A percentile compares a stretch with the other conserved stretches of the same genome.
phyloP scores from a whole-genome alignment of 352 stramenopile species.

The Phytophthora cajani region DNA sequence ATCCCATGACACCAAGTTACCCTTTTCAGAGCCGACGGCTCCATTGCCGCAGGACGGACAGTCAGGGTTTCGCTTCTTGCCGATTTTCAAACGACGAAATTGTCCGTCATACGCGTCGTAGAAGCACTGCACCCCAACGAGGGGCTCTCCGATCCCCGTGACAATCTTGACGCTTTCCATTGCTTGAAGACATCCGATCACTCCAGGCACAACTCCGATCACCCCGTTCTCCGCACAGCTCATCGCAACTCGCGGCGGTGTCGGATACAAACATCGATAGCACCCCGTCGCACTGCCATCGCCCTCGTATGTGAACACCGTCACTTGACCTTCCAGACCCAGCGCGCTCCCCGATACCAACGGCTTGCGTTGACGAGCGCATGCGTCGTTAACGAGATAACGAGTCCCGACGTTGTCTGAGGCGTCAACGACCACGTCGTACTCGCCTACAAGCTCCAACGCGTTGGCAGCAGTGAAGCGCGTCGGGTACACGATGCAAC shows the following conservation, averaged over 20 bases:
- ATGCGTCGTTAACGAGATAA: constrained; percentile 97
- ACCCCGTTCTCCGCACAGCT: constrained; percentile 97
- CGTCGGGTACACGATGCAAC: constrained; percentile 47
- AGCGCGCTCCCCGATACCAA: constrained; percentile 96
- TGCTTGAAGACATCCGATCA: constrained; percentile 95
- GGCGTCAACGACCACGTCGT: constrained; percentile 95
- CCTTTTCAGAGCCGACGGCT: not conserved
- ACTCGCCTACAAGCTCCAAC: constrained; percentile 66
- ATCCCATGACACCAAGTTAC: constrained; percentile 4
- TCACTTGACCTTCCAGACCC: constrained; percentile 96
- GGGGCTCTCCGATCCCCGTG: constrained; percentile 57
- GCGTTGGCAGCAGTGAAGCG: constrained; percentile 86
- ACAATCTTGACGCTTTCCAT: constrained; percentile 95
- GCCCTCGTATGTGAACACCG: constrained; percentile 92
- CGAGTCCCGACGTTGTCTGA: constrained; percentile 96
- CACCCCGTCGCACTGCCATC: constrained; percentile 65
- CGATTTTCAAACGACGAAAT: constrained; percentile 73
- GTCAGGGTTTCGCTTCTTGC: constrained; percentile 40
- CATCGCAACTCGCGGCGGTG: constrained; percentile 65
- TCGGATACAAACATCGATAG: constrained; percentile 98
- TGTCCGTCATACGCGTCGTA: constrained; percentile 83
- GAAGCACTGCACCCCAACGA: constrained; percentile 73
- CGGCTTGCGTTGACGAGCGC: constrained; percentile 79
- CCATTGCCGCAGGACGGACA: constrained; percentile 45
- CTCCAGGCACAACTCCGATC: constrained; percentile 93